Percentiles rank a stretch among this genome's conserved stretches.
Conservation (phyloP, 805 yeast species). For the Ogataea methanolica region DNA sequence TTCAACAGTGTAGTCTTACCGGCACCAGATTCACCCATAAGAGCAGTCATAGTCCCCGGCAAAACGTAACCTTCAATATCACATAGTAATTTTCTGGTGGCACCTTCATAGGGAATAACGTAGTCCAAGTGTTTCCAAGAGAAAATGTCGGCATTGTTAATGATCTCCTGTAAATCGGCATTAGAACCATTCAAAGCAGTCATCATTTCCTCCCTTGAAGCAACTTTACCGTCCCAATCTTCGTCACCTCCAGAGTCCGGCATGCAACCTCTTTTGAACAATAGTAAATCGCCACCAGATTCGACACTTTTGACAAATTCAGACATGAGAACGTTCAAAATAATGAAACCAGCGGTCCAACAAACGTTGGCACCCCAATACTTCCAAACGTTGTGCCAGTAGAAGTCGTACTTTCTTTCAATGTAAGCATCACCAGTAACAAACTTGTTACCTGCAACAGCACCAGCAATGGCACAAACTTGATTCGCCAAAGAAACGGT, state of each 20-base stretch:
- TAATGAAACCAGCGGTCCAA: slow-evolving; percentile 35
- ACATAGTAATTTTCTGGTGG: slow-evolving; percentile 37
- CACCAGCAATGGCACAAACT: slow-evolving; percentile 48
- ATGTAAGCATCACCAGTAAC: slow-evolving; percentile 34
- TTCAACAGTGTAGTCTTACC: slow-evolving; percentile 56
- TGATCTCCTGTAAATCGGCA: slow-evolving; percentile 19
- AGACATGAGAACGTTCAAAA: slow-evolving; percentile 20
- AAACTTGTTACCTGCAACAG: slow-evolving; percentile 29
- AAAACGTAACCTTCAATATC: slow-evolving; percentile 39
- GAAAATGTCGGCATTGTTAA: slow-evolving; percentile 36
- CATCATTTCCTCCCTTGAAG: slow-evolving; percentile 22
- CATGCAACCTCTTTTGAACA: slow-evolving; percentile 40
- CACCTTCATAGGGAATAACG: slow-evolving; percentile 45
- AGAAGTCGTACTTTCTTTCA: slow-evolving; percentile 30
- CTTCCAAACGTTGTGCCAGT: slow-evolving; percentile 41
- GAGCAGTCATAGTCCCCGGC: slow-evolving; percentile 54
- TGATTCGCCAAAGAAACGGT: slow-evolving; percentile 35
- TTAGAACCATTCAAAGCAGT: slow-evolving; percentile 17
- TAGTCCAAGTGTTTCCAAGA: slow-evolving; percentile 62
- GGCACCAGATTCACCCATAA: slow-evolving; percentile 63
- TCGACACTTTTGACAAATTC: slow-evolving; percentile 21
- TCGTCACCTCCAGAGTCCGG: slow-evolving; percentile 26
- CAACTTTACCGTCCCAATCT: slow-evolving; percentile 38
- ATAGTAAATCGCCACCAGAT: slow-evolving; percentile 29
- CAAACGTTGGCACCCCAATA: slow-evolving; percentile 44